Base-by-base conservation (phyloP, 2,329 filamentous ascomycete species). In the Neofusicoccum kwambonambiense region DNA sequence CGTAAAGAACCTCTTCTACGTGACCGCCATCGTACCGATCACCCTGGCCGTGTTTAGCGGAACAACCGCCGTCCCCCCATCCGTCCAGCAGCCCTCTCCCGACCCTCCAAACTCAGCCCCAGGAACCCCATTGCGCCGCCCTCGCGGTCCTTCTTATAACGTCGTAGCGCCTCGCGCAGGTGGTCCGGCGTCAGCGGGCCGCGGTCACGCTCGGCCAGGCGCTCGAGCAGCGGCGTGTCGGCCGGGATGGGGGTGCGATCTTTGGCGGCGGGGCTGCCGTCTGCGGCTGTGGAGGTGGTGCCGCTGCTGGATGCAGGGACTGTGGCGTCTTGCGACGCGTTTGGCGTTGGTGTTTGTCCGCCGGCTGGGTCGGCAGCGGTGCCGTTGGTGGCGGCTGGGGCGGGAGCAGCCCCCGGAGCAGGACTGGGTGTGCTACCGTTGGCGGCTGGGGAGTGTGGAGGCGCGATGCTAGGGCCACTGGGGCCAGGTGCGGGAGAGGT, bases 171-270 rank as follows among this genome's bases (percentile, higher is more conserved):
- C 75, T 93, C 90, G 19, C 90, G 82, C 51, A 94, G 76, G 75
- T 93, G 90, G 67, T 92, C 90, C 0, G 91, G 89, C 31, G 89
- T 84, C 52, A 94, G 73, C 0, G 90, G 90, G 4, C 82, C 82
- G 64, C 80, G 77, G 67, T 82, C 78, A 56, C 71, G 70, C 67
- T 78, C 76, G 15, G 72, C 69, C 15, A 67, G 62, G 22, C 64
- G 52, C 31, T 66, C 62, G 17, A 22, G 22, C 47, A 66, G 51
- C 34, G 52, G 41, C 41, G 54, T n/a, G 39, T 64, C 58, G 45
- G 39, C 13, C 11, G 65, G 52, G 27, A 64, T 64, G 22, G 8
- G 44, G 15, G 44, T 47, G n/a, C 31, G 19, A n/a, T n/a, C 41
- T 13, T 31, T 39, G 22, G 31, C 27, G 17, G 27, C 22, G 49